Evolutionary conservation across 2,329 filamentous ascomycete species (phyloP), one percentile per base, ranked within the genome.

Genomic region (Teratosphaeria pseudoeucalypti): DNA sequence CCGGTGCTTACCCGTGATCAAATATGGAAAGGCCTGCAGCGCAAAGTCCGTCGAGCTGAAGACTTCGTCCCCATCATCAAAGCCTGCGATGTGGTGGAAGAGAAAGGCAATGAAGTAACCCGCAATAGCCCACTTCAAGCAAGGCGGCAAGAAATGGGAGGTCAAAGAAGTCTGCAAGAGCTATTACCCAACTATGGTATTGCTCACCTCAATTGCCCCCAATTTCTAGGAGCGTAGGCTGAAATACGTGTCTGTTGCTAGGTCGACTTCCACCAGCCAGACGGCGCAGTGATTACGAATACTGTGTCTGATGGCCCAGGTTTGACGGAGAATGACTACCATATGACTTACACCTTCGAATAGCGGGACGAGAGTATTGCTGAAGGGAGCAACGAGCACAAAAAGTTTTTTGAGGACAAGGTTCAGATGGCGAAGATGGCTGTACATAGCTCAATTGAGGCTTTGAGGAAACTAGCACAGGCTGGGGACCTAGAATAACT

Each of bases 301-400:
- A 74, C 78, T 26, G 66, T 80, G 27, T 75, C 73, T 0, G 68
- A 74, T 57, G 76, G 75, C 1, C 64, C 72, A 6, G 67, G 64
- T 2, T 66, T 73, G 37, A 65, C 64, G 14, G 68, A 67, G 14
- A 61, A 65, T 9, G 74, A 76, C 55, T 64, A 76, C 57, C 64
- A 74, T 39, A 74, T 80, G 73, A 79, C 76, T 12, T 80, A 78
- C 61, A 73, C 72, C 26, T 80, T 80, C 65, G 74, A 79, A 61
- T 75, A 74, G 66, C 64, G 66, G 19, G 63, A 74, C 54, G 71
- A 72, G 1, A 61, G 74, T 52, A 61, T 77, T 2, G 55, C 71
- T 34, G 70, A 71, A 53, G 73, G 71, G 1, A 72, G 68, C 34
- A 68, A 71, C 14, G 73, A 75, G 68, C 62, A 68, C 54, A 64